Conservation (phyloP, 164 flowering plant genomes). For the Chimonanthus praecox region DNA sequence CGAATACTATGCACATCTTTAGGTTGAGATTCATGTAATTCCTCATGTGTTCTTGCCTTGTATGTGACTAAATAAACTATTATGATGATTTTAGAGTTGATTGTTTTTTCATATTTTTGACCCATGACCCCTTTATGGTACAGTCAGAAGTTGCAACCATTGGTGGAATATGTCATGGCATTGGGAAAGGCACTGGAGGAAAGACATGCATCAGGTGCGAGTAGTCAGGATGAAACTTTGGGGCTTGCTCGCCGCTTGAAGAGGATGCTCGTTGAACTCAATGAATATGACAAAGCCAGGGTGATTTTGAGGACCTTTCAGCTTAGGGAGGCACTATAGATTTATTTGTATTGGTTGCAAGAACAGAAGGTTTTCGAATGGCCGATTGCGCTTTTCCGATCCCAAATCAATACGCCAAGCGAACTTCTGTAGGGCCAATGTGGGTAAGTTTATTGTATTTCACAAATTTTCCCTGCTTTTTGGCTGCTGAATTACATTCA, state of each 20-base stretch:
- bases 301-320: constrained; percentile 58
- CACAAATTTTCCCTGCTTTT: background rate
- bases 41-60: too few species aligned
- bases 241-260: constrained; percentile 81
- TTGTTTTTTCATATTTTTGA: too few species aligned
- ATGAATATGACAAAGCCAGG: constrained; percentile 82
- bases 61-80: too few species aligned
- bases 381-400: background rate
- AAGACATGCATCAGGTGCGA: constrained; percentile 37
- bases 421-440: background rate
- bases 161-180: constrained; percentile 59
- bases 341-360: background rate
- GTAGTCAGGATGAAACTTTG: constrained; percentile 41
- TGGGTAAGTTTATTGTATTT: background rate
- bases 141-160: constrained; percentile 71
- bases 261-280: constrained; percentile 81
- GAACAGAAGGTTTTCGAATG: background rate
- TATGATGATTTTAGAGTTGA: background rate
- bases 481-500: background rate
- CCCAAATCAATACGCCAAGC: background rate
- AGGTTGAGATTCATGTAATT: too few species aligned
- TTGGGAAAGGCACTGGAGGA: constrained; percentile 59
- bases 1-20: too few species aligned
- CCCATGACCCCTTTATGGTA: constrained; percentile 3
- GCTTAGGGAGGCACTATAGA: constrained; percentile 73